phyloP scores from a whole-genome alignment of 345 rosid genomes.

The Turritis glabra region DNA sequence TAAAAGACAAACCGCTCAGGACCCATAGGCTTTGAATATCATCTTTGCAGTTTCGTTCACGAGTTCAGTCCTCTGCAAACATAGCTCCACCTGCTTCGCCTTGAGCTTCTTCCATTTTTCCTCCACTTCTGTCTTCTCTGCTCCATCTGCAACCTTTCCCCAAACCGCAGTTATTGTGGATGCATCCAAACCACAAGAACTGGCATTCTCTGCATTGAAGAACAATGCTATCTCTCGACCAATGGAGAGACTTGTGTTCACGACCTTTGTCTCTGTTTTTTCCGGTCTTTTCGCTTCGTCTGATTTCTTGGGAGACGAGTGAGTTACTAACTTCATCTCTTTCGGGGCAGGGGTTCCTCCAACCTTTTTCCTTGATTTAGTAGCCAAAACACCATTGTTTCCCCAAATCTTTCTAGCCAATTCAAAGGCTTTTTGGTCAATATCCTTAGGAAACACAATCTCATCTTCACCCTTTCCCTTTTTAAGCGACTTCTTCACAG shows the following conservation, averaged over 20 bases:
- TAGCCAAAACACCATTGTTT: conserved; percentile 12
- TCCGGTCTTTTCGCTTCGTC: neutral
- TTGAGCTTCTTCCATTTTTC: conserved; percentile 42
- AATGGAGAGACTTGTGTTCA: neutral
- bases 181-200: conserved; percentile 37
- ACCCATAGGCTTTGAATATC: conserved; percentile 32
- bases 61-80: conserved; percentile 35
- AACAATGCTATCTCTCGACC: conserved; percentile 21
- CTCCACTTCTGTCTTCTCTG: conserved; percentile 42
- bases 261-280: neutral
- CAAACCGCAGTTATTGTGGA: conserved; percentile 25
- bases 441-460: conserved; percentile 29
- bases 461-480: conserved; percentile 37
- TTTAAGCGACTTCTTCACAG: conserved; percentile 22
- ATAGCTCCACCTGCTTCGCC: conserved; percentile 38
- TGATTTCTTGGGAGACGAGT: neutral
- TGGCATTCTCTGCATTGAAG: conserved; percentile 15
- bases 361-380: conserved; percentile 33
- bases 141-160: conserved; percentile 33
- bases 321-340: neutral
- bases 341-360: conserved; percentile 15
- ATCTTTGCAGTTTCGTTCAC: conserved; percentile 37
- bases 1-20: conserved; percentile 10
- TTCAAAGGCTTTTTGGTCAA: conserved; percentile 40
- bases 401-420: conserved; percentile 51